A percentile compares a stretch with the other conserved stretches of the same genome.
Evolutionary conservation across 2,329 filamentous ascomycete genomes (phyloP).

Genomic region (Cladosporium velox): DNA sequence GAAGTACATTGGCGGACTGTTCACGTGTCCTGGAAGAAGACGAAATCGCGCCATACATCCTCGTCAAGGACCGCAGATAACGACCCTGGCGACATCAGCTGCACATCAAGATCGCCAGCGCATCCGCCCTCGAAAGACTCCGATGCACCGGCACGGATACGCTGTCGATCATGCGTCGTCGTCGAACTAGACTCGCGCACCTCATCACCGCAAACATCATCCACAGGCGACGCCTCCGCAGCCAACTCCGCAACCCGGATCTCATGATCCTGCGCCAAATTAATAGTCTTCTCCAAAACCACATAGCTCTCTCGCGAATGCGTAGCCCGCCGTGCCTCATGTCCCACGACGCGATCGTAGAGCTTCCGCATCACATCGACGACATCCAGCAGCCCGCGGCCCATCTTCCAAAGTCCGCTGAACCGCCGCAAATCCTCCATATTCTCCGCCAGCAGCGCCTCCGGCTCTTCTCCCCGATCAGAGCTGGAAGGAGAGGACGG

Average conservation of each 20-base stretch:
- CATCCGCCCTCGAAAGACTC: neutral
- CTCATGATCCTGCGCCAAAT: neutral
- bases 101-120: neutral
- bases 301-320: neutral
- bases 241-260: neutral
- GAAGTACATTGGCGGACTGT: neutral
- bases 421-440: neutral
- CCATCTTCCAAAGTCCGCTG: conserved; percentile 1
- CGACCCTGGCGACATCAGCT: neutral
- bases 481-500: neutral
- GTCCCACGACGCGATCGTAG: neutral
- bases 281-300: neutral
- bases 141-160: no score
- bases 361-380: neutral
- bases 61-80: neutral
- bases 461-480: neutral
- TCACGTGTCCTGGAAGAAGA: neutral
- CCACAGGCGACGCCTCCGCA: neutral
- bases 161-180: neutral
- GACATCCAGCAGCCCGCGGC: neutral
- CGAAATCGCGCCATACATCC: neutral
- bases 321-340: neutral
- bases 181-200: neutral
- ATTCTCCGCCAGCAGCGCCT: neutral
- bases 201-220: neutral